Percentiles rank a stretch among this genome's conserved stretches.
Conservation (phyloP, 1,284 basidiomycete species). For the Boletus semigastroideus region DNA sequence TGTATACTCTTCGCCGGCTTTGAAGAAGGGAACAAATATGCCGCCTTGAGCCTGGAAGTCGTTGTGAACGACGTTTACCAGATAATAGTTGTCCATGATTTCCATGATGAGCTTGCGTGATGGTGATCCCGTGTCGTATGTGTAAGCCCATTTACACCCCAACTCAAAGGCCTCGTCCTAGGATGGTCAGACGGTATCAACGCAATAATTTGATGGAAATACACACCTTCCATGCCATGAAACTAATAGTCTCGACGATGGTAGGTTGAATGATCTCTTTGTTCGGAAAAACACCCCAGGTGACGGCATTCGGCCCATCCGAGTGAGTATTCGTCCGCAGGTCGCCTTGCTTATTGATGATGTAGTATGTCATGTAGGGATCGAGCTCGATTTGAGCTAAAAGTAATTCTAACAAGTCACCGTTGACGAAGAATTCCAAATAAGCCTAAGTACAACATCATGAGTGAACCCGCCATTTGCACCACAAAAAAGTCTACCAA, state of each 20-base stretch:
- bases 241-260: constrained; percentile 95
- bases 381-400: constrained; percentile 88
- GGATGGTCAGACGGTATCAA: neutral
- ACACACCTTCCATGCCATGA: constrained; percentile 93
- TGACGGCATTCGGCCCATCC: constrained; percentile 96
- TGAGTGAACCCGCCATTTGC: neutral
- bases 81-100: constrained; percentile 81
- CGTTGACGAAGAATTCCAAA: constrained; percentile 92
- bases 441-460: constrained; percentile 67
- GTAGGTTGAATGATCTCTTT: constrained; percentile 99
- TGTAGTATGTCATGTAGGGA: constrained; percentile 93
- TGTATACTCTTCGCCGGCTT: constrained; percentile 63
- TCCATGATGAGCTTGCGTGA: constrained; percentile 76
- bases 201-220: neutral
- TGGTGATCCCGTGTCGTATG: constrained; percentile 81
- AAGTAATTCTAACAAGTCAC: constrained; percentile 71
- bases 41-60: constrained; percentile 85
- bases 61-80: constrained; percentile 98
- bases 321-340: constrained; percentile 90
- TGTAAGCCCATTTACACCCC: constrained; percentile 89
- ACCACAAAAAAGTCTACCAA: constrained; percentile 32
- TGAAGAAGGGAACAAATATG: constrained; percentile 87
- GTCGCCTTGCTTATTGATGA: constrained; percentile 91
- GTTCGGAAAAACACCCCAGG: constrained; percentile 98
- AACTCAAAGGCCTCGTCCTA: constrained; percentile 97